Evolutionary conservation across 305 asterid species (phyloP).

Genomic region (Lippia alba): DNA sequence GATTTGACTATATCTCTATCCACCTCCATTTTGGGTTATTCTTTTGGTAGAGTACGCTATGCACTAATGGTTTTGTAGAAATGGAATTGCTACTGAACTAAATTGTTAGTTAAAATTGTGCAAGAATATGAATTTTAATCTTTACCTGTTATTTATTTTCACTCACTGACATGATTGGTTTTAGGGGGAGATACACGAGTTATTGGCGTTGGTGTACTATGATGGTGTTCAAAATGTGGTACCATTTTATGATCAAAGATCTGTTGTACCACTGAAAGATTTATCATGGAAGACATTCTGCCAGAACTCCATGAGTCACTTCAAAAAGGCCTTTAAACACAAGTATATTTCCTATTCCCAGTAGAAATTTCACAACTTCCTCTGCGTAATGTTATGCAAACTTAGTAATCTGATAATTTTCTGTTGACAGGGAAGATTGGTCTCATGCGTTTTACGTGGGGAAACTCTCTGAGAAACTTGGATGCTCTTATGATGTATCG

Average conservation of each 20-base stretch:
- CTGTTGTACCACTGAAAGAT: slow-evolving; percentile 69
- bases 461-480: slow-evolving; percentile 94
- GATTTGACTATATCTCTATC: not conserved
- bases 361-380: slow-evolving; percentile 38
- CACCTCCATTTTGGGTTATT: too few species aligned
- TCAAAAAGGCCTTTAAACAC: slow-evolving; percentile 86
- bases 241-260: slow-evolving; percentile 96
- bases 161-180: slow-evolving; percentile 38
- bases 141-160: slow-evolving; percentile 13
- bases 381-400: slow-evolving; percentile 34
- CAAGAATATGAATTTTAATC: slow-evolving; percentile 29
- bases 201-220: slow-evolving; percentile 94
- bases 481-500: slow-evolving; percentile 64
- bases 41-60: slow-evolving; percentile 21
- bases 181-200: slow-evolving; percentile 98
- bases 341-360: slow-evolving; percentile 59
- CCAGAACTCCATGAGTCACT: slow-evolving; percentile 89
- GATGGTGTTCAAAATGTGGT: slow-evolving; percentile 99
- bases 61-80: slow-evolving; percentile 11
- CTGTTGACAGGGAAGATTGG: slow-evolving; percentile 90
- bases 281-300: slow-evolving; percentile 84
- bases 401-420: slow-evolving; percentile 33
- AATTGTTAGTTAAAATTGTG: slow-evolving; percentile 20
- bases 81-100: slow-evolving; percentile 18
- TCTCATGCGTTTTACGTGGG: slow-evolving; percentile 95